Conservation (phyloP, 2,329 filamentous ascomycete species). For the Aspergillus sp. region DNA sequence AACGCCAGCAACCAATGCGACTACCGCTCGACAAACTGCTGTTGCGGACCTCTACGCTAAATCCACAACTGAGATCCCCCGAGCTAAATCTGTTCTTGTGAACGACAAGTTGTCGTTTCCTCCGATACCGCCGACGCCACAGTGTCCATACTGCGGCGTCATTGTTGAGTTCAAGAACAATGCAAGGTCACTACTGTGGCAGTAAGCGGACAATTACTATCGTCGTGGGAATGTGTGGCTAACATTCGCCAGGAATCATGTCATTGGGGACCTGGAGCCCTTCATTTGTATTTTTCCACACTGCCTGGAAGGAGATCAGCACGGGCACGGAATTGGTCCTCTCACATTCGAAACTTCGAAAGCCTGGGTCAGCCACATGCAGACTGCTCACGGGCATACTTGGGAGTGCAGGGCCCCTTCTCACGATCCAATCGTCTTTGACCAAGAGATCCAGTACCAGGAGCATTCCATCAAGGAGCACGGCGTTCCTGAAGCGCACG, state of each 20-base stretch:
- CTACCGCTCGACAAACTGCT: slow-evolving; percentile 14
- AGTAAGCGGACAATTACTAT: slow-evolving; percentile 6
- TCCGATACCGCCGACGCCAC: slow-evolving; percentile 9
- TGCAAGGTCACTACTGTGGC: slow-evolving; percentile 6
- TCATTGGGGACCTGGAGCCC: slow-evolving; percentile 13
- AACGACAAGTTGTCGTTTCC: slow-evolving; percentile 14
- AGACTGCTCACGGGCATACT: slow-evolving; percentile 27
- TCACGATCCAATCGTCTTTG: slow-evolving; percentile 26
- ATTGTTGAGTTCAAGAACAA: slow-evolving; percentile 11
- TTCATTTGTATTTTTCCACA: slow-evolving; percentile 13
- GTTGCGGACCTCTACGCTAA: slow-evolving; percentile 6
- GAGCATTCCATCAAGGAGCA: slow-evolving; percentile 26
- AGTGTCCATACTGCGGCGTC: slow-evolving; percentile 16
- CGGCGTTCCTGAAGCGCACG: slow-evolving; percentile 17
- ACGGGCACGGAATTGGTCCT: slow-evolving; percentile 1
- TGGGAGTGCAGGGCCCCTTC: slow-evolving; percentile 31
- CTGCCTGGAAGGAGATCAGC: slow-evolving; percentile 6
- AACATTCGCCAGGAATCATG: slow-evolving; percentile 9
- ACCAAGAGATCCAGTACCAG: slow-evolving; percentile 24
- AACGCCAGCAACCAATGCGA: slow-evolving; percentile 12
- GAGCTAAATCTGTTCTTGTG: slow-evolving; percentile 12
- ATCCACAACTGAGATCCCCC: slow-evolving; percentile 10
- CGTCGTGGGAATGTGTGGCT: slow-evolving; percentile 1
- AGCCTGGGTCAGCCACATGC: slow-evolving; percentile 14
- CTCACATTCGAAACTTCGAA: slow-evolving; percentile 15